Evolutionary conservation across 2,329 filamentous ascomycete species (phyloP), one percentile per base, ranked within the genome.

Genomic region (Blumeriella jaapii): DNA sequence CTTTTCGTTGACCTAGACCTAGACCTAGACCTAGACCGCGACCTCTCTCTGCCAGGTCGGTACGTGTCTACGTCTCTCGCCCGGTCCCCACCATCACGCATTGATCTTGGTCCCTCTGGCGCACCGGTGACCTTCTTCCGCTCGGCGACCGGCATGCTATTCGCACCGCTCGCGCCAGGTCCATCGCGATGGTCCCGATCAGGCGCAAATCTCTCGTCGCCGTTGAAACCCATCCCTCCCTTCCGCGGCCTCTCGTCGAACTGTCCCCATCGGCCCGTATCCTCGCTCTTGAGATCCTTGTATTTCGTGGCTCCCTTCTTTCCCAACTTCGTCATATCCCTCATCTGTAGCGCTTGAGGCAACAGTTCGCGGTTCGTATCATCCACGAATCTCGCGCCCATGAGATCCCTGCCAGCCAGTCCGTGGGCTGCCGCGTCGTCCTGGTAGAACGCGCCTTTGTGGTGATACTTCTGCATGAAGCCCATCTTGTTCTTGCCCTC

Each of bases 391-490:
- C 73, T 67, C 2, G 79, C 73, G 10, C 87, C 87, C 74, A 93
- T 93, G 46, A 95, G 68, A 54, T 95, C 83, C 29, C 91, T 69
- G 54, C 78, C 71, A 44, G 82, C 77, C 29, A 95, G 64, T 1
- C 84, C 83, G 44, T 82, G 75, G 11, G 74, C 75, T 48, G 78
- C 74, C 33, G 78, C 69, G 50, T 93, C 82, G 34, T 87, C 84
- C 47, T 81, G 82, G 65, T 84, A 96, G 64, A 96, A 98, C 11
- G 91, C 91, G 31, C 91, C 91, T 62, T 87, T 89, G 67, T 98
- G 91, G 60, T 84, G 87, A 63, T 96, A 98, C 56, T 87, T 86
- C 55, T 95, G 87, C 82, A 96, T 84, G 58, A 77, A 95, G 2
- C 72, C 72, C 68, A 91, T 84, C 60, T 89, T 81, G 34, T 85